Base-by-base conservation (phyloP, 2,329 filamentous ascomycete genomes). In the Pyrenophora seminiperda region DNA sequence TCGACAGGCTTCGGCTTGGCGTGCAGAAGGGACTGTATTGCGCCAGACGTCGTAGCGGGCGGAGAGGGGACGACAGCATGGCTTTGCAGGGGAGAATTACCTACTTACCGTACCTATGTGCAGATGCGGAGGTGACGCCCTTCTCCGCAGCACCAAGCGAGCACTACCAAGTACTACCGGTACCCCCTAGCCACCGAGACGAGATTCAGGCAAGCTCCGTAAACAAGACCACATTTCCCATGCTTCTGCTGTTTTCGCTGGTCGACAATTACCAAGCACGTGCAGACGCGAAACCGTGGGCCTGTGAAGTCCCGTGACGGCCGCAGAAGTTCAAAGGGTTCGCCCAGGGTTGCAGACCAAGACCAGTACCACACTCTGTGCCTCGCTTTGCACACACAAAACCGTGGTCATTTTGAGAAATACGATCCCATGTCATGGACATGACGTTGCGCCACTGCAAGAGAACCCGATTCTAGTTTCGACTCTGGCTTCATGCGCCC, bases 1-100 rank as follows among this genome's bases (percentile, higher is more conserved):
- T 63, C 9, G 63, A 48, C 18, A 70, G 70, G 27, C 42, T 44
- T 42, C 61, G 54, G 31, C 34, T 41, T 14, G 36, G 34, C 32
- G 24, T 4, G 13, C 24, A 27, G 13, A 27, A 27, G 7, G 24
- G 45, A 37, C 13, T 20, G 44, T 17, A 29, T 27, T 27, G 45
- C n/a, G 31, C 31, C 17, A 20, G 11, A 32, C 44, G 34, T 5
- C 34, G 44, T 37, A 52, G 44, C 27, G 14, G 44, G 39, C n/a
- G 17, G 17, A 48, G 44, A 7, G 44, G 20, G 14, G 20, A 40
- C 19, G 41, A 39, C 43, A 54, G 62, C 65, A 69, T 69, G 46
- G 54, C 58, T 58, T 51, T 46, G 47, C 40, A 44, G 54, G 46
- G 47, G 41, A 27, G 46, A 50, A 44, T 33, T 17, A n/a, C n/a